phyloP scores from a whole-genome alignment of 257 asterid species.

The Solanum tacnaense region DNA sequence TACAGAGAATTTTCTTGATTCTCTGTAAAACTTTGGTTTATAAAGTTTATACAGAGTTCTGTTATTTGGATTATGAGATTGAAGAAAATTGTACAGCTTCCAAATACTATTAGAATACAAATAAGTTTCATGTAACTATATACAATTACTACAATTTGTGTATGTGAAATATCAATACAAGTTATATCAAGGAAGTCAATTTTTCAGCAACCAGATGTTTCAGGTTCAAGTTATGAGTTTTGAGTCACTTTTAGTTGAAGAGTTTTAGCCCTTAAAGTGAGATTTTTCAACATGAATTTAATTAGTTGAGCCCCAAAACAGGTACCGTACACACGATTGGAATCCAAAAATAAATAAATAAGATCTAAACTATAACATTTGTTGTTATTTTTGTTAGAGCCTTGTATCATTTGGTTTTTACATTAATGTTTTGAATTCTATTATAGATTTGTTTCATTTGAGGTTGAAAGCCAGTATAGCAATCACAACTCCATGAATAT shows the following conservation, averaged over 20 bases:
- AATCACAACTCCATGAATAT: not conserved
- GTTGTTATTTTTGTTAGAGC: not conserved
- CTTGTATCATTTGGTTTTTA: not conserved
- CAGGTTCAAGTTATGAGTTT: not conserved
- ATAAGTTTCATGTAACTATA: not conserved
- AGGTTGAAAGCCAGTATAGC: not conserved
- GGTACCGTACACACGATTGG: accelerated
- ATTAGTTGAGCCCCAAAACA: not conserved
- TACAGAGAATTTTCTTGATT: not conserved
- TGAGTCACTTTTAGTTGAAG: not conserved
- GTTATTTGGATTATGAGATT: not conserved
- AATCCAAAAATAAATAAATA: not conserved
- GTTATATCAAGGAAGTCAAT: not conserved
- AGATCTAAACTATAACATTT: not conserved
- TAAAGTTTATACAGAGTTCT: not conserved
- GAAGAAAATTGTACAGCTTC: not conserved
- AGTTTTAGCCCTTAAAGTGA: not conserved
- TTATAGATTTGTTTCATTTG: not conserved
- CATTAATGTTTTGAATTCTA: not conserved
- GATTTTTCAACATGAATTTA: accelerated
- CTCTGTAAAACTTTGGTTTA: not conserved
- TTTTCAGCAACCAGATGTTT: not conserved
- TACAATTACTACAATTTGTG: not conserved
- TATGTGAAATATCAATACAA: not conserved
- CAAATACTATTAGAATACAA: not conserved